Conservation (phyloP, 768 basidiomycete species). For the Xanthoconium stramineum region DNA sequence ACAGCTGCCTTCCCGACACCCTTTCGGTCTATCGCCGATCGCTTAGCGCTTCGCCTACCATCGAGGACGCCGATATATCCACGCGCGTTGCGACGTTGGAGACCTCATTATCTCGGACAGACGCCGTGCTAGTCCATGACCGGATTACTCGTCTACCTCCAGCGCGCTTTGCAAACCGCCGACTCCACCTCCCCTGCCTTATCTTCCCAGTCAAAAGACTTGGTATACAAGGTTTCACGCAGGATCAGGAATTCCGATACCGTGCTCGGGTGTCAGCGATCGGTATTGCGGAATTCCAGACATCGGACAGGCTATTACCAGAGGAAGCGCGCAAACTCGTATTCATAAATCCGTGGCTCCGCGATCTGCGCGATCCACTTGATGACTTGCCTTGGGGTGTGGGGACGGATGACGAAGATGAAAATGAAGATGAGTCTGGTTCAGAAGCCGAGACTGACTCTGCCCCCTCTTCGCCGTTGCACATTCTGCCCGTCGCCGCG, state of each 20-base stretch:
- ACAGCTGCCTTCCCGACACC: conserved; percentile 1
- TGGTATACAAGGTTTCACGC: neutral
- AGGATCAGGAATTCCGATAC: neutral
- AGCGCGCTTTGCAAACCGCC: no score
- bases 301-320: neutral
- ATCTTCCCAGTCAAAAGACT: neutral
- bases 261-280: neutral
- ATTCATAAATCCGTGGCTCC: no score
- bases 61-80: neutral
- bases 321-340: neutral
- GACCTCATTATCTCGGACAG: neutral
- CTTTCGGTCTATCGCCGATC: neutral
- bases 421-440: neutral
- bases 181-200: neutral
- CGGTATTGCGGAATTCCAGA: neutral
- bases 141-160: no score
- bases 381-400: neutral
- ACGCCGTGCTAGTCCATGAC: neutral
- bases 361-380: neutral
- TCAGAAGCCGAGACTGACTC: neutral
- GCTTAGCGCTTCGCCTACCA: neutral
- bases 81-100: neutral
- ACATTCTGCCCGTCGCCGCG: neutral
- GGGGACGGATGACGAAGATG: neutral
- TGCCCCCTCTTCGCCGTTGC: neutral